phyloP scores from a whole-genome alignment of 2,329 filamentous ascomycete species.

The Fusarium setosum region DNA sequence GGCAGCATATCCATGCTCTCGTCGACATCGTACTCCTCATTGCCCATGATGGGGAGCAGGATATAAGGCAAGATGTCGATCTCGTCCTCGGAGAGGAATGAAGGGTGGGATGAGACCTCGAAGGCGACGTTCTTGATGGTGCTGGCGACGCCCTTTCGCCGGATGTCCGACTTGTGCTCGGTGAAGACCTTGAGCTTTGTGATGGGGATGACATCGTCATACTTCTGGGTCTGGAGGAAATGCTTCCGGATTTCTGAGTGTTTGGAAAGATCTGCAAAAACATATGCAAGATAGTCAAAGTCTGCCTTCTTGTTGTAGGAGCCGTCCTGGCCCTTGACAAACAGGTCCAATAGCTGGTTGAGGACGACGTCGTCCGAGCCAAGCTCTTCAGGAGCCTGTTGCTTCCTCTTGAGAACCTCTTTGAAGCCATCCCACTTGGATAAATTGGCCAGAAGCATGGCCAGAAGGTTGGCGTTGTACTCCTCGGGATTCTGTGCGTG shows the following conservation, averaged over 20 bases:
- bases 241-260: conserved; percentile 80
- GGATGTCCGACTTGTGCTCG: conserved; percentile 84
- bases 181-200: conserved; percentile 96
- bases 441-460: conserved; percentile 94
- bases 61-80: conserved; percentile 90
- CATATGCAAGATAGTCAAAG: conserved; percentile 93
- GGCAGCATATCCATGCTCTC: conserved; percentile 89
- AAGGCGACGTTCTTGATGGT: conserved; percentile 96
- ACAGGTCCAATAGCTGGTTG: conserved; percentile 94
- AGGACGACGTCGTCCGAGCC: conserved; percentile 79
- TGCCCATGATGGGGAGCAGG: conserved; percentile 86
- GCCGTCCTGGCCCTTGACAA: conserved; percentile 89
- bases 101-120: conserved; percentile 77
- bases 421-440: conserved; percentile 82
- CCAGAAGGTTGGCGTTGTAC: conserved; percentile 82
- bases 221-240: conserved; percentile 78
- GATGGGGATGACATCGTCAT: conserved; percentile 87
- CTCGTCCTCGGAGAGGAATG: conserved; percentile 76
- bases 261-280: conserved; percentile 93
- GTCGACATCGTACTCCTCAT: conserved; percentile 88
- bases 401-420: conserved; percentile 74
- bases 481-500: conserved; percentile 75
- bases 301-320: conserved; percentile 86
- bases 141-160: conserved; percentile 92
- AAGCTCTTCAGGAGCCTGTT: conserved; percentile 75